Evolutionary conservation across 345 rosid genomes (phyloP).

Genomic region (Murraya koenigii): DNA sequence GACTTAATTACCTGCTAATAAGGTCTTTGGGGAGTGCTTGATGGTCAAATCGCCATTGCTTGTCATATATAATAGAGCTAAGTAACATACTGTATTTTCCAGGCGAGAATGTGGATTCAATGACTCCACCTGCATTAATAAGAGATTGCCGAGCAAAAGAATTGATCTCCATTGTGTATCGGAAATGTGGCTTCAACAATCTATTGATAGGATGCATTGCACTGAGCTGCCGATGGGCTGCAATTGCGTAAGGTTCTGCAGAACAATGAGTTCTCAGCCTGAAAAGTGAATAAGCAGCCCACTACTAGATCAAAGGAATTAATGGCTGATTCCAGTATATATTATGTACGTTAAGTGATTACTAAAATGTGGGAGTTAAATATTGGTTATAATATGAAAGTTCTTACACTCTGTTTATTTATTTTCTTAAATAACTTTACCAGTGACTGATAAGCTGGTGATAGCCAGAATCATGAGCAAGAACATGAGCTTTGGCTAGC

Average conservation of each 20-base stretch:
- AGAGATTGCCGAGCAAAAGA: constrained; percentile 62
- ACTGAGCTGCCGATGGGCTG: constrained; percentile 69
- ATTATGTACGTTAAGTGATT: no score
- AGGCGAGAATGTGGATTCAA: constrained; percentile 56
- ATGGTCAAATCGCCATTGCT: constrained; percentile 52
- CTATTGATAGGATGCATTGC: constrained; percentile 66
- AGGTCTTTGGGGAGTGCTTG: constrained; percentile 59
- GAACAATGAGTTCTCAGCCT: constrained; percentile 76
- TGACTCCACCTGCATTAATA: constrained; percentile 53
- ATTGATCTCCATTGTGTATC: constrained; percentile 80
- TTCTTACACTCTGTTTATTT: no score
- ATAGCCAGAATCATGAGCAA: constrained; percentile 64
- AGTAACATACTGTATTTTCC: constrained; percentile 52
- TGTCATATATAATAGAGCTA: constrained; percentile 51
- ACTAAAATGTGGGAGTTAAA: no score
- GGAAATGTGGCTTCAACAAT: constrained; percentile 64
- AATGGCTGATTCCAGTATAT: no score
- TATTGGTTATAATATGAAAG: no score
- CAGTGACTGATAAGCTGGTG: constrained; percentile 81
- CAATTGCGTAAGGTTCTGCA: constrained; percentile 70
- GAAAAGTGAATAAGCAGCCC: background rate
- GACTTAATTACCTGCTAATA: constrained; percentile 10
- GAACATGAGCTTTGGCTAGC: constrained; percentile 67
- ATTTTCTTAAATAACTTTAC: constrained; percentile 22
- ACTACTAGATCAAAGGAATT: no score